Percentiles rank a stretch among this genome's conserved stretches.
Evolutionary conservation across 208 protist genomes (phyloP).

Genomic region (Acanthamoeba sp.): DNA sequence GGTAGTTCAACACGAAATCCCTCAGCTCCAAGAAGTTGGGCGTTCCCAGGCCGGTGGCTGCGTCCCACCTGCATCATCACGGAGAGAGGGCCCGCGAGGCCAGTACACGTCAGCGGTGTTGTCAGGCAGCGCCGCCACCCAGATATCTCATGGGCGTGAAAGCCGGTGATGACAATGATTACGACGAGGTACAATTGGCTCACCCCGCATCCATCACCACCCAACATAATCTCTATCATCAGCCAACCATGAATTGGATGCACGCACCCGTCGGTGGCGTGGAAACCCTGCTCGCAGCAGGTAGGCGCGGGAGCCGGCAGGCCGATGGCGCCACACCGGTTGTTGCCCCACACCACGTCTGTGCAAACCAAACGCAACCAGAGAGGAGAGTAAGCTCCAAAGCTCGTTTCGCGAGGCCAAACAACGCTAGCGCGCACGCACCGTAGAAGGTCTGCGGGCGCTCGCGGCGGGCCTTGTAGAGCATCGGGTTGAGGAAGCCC

Average conservation of each 20-base stretch:
- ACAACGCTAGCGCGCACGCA: background rate
- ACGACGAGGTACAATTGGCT: no score
- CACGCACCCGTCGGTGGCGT: conserved; percentile 6
- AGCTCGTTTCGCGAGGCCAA: background rate
- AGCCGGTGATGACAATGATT: no score
- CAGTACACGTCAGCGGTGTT: no score
- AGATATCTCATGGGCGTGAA: no score
- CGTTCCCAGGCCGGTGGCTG: conserved; percentile 42
- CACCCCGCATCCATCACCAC: no score
- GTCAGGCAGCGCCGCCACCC: no score
- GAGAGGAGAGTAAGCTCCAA: background rate
- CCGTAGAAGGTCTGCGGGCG: conserved; percentile 56
- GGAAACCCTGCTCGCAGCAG: conserved; percentile 45
- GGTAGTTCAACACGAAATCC: conserved; percentile 23
- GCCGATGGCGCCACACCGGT: background rate
- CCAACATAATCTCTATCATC: no score
- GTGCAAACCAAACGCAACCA: background rate
- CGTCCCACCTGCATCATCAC: conserved; percentile 14
- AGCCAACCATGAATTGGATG: no score
- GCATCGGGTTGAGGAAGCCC: conserved; percentile 50
- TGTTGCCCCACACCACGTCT: conserved; percentile 52
- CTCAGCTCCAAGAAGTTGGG: conserved; percentile 63
- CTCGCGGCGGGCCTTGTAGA: conserved; percentile 47
- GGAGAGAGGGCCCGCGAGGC: no score
- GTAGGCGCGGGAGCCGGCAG: conserved; percentile 22